phyloP scores from a whole-genome alignment of 345 rosid genomes.

The Brassica nigra region DNA sequence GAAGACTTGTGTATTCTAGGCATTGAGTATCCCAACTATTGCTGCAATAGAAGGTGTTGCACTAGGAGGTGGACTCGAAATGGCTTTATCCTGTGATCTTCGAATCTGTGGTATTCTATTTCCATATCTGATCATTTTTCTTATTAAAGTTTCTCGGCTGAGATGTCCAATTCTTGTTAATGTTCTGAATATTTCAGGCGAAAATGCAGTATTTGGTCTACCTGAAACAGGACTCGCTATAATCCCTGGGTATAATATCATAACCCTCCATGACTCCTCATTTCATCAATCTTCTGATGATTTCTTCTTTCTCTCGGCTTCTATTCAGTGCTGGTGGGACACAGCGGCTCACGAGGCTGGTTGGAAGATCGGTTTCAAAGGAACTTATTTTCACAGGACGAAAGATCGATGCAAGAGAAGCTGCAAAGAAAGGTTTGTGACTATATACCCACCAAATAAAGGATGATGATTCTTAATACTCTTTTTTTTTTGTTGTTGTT shows the following conservation, averaged over 20 bases:
- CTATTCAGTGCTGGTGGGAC: slow-evolving; percentile 87
- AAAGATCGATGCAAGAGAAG: slow-evolving; percentile 73
- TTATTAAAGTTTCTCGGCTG: background rate
- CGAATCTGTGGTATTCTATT: slow-evolving; percentile 74
- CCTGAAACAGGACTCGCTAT: slow-evolving; percentile 98
- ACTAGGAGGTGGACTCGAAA: slow-evolving; percentile 95
- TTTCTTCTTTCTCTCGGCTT: slow-evolving; percentile 18
- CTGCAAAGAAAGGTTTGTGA: slow-evolving; percentile 56
- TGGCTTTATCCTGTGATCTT: slow-evolving; percentile 94
- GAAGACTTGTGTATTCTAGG: slow-evolving; percentile 46
- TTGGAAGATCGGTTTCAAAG: slow-evolving; percentile 78
- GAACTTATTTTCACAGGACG: slow-evolving; percentile 86
- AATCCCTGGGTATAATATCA: slow-evolving; percentile 71
- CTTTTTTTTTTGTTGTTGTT: background rate
- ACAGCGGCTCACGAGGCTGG: slow-evolving; percentile 82
- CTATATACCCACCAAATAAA: background rate
- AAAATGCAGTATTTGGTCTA: slow-evolving; percentile 76
- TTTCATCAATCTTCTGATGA: slow-evolving; percentile 3
- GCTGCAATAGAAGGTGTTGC: slow-evolving; percentile 93
- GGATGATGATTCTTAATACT: background rate
- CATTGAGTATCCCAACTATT: slow-evolving; percentile 70
- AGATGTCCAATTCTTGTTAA: background rate
- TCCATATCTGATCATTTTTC: slow-evolving; percentile 9
- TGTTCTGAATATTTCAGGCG: slow-evolving; percentile 51
- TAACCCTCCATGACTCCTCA: slow-evolving; percentile 2